Conservation (phyloP, 257 asterid genomes). For the Haberlea rhodopensis region DNA sequence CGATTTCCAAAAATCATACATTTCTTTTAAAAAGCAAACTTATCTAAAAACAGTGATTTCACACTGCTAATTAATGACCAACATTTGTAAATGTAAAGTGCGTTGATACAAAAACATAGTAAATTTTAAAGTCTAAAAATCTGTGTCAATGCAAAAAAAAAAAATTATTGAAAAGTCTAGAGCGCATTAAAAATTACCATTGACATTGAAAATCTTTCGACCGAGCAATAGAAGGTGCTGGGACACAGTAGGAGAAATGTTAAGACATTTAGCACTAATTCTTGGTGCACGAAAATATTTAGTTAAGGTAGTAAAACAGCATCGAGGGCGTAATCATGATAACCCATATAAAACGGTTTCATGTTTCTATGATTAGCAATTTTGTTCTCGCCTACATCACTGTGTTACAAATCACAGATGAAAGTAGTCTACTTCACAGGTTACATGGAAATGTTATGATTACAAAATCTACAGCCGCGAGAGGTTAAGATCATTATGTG, state of each 20-base stretch:
- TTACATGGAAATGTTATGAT: background rate
- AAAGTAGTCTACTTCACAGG: background rate
- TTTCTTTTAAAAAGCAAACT: too few species aligned
- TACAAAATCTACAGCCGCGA: background rate
- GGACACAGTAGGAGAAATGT: conserved; percentile 2
- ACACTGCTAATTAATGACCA: too few species aligned
- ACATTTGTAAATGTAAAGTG: too few species aligned
- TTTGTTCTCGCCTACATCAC: background rate
- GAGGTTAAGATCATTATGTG: background rate
- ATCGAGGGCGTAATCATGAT: conserved; percentile 15
- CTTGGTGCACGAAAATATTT: background rate
- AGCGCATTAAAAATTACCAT: background rate
- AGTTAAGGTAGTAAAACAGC: conserved; percentile 8
- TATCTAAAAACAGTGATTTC: too few species aligned
- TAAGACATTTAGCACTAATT: background rate
- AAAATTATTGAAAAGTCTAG: too few species aligned
- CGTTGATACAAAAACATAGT: too few species aligned
- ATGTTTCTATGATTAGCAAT: background rate
- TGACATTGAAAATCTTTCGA: background rate
- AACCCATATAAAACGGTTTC: background rate
- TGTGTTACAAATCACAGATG: background rate
- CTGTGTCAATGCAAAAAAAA: conserved; percentile 1
- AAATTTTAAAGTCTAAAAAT: conserved; percentile 5
- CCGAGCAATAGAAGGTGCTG: background rate
- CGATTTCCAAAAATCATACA: too few species aligned